A percentile compares a stretch with the other conserved stretches of the same genome.
Evolutionary conservation across 805 yeast species (phyloP).

Genomic region (Saturnispora ahearnii): DNA sequence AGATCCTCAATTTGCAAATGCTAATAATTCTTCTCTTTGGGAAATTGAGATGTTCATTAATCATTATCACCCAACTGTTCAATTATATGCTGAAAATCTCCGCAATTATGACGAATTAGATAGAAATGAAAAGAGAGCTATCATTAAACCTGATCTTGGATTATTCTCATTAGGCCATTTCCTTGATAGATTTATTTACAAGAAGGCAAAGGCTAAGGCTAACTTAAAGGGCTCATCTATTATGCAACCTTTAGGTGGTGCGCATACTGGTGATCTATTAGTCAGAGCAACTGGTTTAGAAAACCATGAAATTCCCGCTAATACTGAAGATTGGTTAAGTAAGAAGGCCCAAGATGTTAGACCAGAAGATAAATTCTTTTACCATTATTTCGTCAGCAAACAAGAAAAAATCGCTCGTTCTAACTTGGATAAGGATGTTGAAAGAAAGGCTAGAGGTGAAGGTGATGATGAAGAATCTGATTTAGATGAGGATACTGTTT

Average conservation of each 20-base stretch:
- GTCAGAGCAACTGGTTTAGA: slow-evolving; percentile 47
- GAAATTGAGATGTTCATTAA: slow-evolving; percentile 63
- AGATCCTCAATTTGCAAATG: slow-evolving; percentile 90
- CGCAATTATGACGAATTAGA: slow-evolving; percentile 34
- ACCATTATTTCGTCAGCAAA: slow-evolving; percentile 69
- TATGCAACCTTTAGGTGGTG: slow-evolving; percentile 95
- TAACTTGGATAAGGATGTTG: slow-evolving; percentile 35
- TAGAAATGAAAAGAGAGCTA: slow-evolving; percentile 12
- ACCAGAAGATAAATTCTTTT: slow-evolving; percentile 85
- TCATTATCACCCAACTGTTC: slow-evolving; percentile 91
- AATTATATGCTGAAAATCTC: slow-evolving; percentile 64
- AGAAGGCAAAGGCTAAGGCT: slow-evolving; percentile 76
- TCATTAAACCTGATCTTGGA: slow-evolving; percentile 81
- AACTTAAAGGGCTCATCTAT: slow-evolving; percentile 78
- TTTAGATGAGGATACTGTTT: slow-evolving; percentile 44
- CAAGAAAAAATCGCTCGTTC: slow-evolving; percentile 34
- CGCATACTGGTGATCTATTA: slow-evolving; percentile 58
- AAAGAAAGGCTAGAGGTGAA: slow-evolving; percentile 36
- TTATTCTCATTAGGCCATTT: slow-evolving; percentile 82
- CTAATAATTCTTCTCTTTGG: slow-evolving; percentile 77
- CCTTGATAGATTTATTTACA: slow-evolving; percentile 91
- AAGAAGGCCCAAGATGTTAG: slow-evolving; percentile 55
- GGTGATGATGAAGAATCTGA: slow-evolving; percentile 35
- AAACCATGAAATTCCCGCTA: slow-evolving; percentile 50
- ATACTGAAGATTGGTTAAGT: slow-evolving; percentile 75